Base-by-base conservation (phyloP, 2,329 filamentous ascomycete species). In the Dactylonectria macrodidyma region DNA sequence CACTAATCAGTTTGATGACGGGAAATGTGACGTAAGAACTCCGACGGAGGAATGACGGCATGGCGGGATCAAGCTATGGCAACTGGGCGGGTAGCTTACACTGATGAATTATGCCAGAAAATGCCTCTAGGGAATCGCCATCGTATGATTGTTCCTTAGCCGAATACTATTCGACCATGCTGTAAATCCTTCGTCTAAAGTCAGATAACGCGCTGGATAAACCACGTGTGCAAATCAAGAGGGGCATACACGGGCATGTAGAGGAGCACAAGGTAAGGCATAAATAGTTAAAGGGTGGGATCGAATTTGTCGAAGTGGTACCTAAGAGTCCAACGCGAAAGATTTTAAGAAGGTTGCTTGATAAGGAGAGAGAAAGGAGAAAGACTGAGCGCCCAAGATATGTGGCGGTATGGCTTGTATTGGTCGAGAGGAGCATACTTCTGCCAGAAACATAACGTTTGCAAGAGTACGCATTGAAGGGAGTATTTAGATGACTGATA, bases 21-120 rank as follows among this genome's bases (percentile, higher is more conserved):
- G 14, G 46, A 26, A 47, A 16, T n/a, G 10, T 47, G 38, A 22
- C 55, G 26, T 58, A 58, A 47, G 16, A 58, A 47, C 55, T 58
- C 55, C 55, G 55, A 46, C 16, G 1, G 16, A 33, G 16, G 26
- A 26, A 34, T 46, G 5, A 12, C 36, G 12, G 36, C 36, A 41
- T 41, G 36, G 3, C 12, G 36, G 36, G 12, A 41, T 41, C 36
- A 12, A 41, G 36, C 12, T 41, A 41, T 41, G 10, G 36, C 12
- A 16, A 16, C 36, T 41, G 36, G 12, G 36, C 12, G 2, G 36
- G 36, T 41, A 41, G 36, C 36, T 41, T 16, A 4, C 36, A 16
- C 36, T 41, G 36, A 41, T 41, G 12, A 16, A 16, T 41, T 41
- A 41, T 41, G 36, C 36, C 36, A 41, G 36, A 41, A 41, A 41